Conservation (phyloP, 305 asterid species). For the Plantago coronopus region DNA sequence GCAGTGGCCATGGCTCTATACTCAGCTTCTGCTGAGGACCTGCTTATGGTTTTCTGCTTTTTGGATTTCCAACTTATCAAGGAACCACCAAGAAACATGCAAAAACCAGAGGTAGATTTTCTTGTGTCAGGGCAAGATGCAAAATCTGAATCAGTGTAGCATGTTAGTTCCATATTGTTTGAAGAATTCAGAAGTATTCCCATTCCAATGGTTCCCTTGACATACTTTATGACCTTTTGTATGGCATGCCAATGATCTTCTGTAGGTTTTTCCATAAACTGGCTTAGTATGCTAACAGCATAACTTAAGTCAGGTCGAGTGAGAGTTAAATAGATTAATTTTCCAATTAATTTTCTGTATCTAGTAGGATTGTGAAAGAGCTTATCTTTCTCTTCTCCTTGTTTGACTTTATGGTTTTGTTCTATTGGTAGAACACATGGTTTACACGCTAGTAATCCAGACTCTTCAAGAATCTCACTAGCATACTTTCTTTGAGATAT, state of each 20-base stretch:
- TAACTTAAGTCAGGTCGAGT: background rate
- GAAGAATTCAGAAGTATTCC: background rate
- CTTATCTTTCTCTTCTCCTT: no score
- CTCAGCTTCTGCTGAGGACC: background rate
- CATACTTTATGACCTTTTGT: background rate
- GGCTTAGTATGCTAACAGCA: background rate
- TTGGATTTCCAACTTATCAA: background rate
- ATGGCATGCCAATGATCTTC: background rate
- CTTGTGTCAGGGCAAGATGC: background rate
- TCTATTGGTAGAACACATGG: background rate
- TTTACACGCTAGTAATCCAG: background rate
- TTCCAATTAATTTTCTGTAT: background rate
- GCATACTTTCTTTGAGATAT: background rate
- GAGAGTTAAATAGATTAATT: background rate
- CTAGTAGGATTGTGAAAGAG: background rate
- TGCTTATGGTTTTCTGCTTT: background rate
- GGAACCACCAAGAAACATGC: background rate
- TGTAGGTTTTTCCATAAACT: background rate
- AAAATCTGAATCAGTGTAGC: background rate
- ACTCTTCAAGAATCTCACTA: background rate
- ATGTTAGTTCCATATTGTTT: background rate
- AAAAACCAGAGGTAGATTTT: background rate
- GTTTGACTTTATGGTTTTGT: background rate
- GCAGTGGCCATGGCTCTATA: background rate
- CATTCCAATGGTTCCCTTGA: background rate